Evolutionary conservation across 2,329 filamentous ascomycete genomes (phyloP), one percentile per base, ranked within the genome.

Genomic region (Tolypocladium capitatum): DNA sequence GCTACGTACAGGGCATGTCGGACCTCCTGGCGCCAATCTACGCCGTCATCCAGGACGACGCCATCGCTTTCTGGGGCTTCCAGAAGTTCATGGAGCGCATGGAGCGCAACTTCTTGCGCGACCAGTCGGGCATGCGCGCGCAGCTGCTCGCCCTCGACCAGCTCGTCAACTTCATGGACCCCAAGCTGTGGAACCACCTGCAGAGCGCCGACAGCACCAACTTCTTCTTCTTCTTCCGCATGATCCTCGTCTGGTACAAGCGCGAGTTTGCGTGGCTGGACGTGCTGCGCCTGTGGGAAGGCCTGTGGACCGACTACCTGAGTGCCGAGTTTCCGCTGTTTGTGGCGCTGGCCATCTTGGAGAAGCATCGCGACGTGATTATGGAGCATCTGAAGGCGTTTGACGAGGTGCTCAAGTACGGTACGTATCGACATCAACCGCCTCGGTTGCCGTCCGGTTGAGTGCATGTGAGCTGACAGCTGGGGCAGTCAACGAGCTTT

Each of bases 221-320:
- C 64, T 98, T 98, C 67, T 98, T 98, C 68, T 98, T 98, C 72
- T 97, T 98, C 73, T 98, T 97, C 78, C 86, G 92, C 51, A 97
- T 97, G 92, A 74, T 98, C 32, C 74, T 98, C 1, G 92, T 98
- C 10, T 98, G 92, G 92, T 98, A 92, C 67, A 98, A 98, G 72
- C 84, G 92, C 43, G 92, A 98, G 66, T 98, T 98, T 58, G 77
- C 81, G 55, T 98, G 91, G 87, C 64, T 76, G 43, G 89, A 97
- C 59, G 80, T 95, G 11, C 70, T 97, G 32, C 78, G 86, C 18
- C 70, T 98, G 4, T 98, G 92, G 92, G 92, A 98, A 65, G 75
- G 78, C 0, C 69, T 97, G 2, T 98, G 94, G 92, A 97, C 92
- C 2, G 92, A 98, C 63, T 92, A 84, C 57, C 67, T 88, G 51